Conservation (phyloP, 1,284 basidiomycete species). For the Microbotryum lychnidis-dioicae region DNA sequence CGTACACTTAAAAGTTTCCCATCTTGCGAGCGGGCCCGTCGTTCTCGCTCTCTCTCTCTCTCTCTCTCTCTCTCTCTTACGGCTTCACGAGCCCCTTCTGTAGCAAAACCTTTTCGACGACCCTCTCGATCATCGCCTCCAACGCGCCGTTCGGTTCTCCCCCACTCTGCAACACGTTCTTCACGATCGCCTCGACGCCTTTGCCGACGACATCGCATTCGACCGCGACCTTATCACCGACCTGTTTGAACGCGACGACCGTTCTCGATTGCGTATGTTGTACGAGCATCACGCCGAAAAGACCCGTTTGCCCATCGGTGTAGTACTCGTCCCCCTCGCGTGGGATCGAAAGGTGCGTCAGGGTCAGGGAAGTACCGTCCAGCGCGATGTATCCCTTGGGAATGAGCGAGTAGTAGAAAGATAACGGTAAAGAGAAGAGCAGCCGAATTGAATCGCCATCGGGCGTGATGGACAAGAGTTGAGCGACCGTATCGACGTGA, state of each 20-base stretch:
- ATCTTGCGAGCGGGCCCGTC: background rate
- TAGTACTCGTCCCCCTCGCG: constrained; percentile 31
- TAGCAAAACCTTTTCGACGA: constrained; percentile 59
- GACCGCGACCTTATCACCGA: constrained; percentile 81
- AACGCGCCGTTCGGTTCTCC: constrained; percentile 46
- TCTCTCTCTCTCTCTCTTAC: constrained; percentile 4
- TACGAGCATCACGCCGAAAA: constrained; percentile 90
- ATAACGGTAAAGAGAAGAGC: constrained; percentile 62
- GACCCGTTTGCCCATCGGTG: constrained; percentile 36
- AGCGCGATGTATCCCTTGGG: constrained; percentile 95
- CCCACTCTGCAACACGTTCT: constrained; percentile 57
- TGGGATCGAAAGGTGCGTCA: constrained; percentile 72
- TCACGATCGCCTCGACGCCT: constrained; percentile 72
- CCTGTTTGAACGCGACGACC: constrained; percentile 64
- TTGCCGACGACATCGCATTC: constrained; percentile 91
- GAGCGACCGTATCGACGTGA: constrained; percentile 85
- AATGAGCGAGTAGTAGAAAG: constrained; percentile 65
- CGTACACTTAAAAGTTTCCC: too few relatives aligned
- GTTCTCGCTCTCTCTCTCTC: background rate
- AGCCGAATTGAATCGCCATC: constrained; percentile 85
- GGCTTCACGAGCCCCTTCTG: constrained; percentile 18
- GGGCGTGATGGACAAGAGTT: constrained; percentile 53
- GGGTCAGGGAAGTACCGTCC: constrained; percentile 86
- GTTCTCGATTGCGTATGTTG: constrained; percentile 86
- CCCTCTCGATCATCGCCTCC: constrained; percentile 56